These are phyloP conservation scores for Plasmodium gaboni DNA, from an alignment of 169 alveolate species.

Conservation along the genomic window DNA sequence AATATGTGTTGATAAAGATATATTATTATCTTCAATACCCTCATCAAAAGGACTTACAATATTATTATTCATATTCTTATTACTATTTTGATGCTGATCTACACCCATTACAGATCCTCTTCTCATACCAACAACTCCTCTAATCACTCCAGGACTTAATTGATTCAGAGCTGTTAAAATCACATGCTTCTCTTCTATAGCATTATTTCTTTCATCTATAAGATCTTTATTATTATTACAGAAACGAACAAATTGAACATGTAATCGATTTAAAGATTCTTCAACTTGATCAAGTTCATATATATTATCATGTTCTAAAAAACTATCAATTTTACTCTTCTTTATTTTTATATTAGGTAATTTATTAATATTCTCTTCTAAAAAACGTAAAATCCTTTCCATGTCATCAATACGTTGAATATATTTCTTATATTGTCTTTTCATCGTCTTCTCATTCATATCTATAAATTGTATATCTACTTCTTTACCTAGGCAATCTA, in stretches of 20 bases:
- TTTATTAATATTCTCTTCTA: conserved; percentile 86
- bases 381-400: conserved; percentile 92
- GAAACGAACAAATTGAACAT: conserved; percentile 92
- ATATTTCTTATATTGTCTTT: conserved; percentile 91
- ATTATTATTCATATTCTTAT: background rate
- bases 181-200: conserved; percentile 88
- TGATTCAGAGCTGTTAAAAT: conserved; percentile 84
- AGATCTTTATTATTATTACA: conserved; percentile 88
- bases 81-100: background rate
- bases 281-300: conserved; percentile 91
- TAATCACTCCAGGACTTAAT: conserved; percentile 70
- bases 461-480: conserved; percentile 91
- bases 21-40: conserved; percentile 77
- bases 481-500: conserved; percentile 90
- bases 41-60: conserved; percentile 63
- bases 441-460: conserved; percentile 89
- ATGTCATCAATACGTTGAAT: conserved; percentile 93
- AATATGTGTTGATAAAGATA: conserved; percentile 73
- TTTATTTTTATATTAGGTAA: conserved; percentile 85
- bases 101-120: too few species aligned
- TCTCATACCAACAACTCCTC: conserved; percentile 13
- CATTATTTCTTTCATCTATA: conserved; percentile 88
- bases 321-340: conserved; percentile 86
- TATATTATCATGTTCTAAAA: conserved; percentile 87
- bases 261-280: conserved; percentile 88